These are phyloP conservation scores for Nakazawaea anatomiae DNA, from an alignment of 805 yeast species.

Conservation along the genomic window DNA sequence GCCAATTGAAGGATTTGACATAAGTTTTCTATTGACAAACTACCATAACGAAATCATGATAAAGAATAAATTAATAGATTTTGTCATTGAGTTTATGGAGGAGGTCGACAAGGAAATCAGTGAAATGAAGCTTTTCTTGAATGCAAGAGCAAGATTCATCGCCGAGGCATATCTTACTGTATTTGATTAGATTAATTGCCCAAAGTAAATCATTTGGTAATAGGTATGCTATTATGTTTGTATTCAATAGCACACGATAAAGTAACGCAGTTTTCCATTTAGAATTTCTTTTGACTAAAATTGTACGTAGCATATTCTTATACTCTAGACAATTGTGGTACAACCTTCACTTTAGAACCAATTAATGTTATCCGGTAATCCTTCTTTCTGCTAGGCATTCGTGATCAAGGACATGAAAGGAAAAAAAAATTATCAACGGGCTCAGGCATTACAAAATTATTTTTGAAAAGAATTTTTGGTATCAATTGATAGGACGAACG, in stretches of 20 bases:
- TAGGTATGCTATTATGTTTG: not conserved
- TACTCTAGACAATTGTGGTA: too few relatives aligned
- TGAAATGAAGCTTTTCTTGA: constrained; percentile 94
- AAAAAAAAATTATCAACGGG: not conserved
- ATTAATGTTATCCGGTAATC: too few relatives aligned
- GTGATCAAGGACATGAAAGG: not conserved
- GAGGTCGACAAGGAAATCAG: constrained; percentile 98
- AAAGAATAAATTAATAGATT: constrained; percentile 91
- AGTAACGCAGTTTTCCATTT: not conserved
- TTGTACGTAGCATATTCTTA: too few relatives aligned
- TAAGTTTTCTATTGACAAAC: constrained; percentile 88
- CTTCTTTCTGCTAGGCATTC: not conserved
- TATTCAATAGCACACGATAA: too few relatives aligned
- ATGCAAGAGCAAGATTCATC: constrained; percentile 95
- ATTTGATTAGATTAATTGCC: constrained; percentile 48
- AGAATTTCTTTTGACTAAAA: not conserved
- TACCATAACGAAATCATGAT: constrained; percentile 94
- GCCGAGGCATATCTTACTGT: constrained; percentile 95
- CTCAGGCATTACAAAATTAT: not conserved
- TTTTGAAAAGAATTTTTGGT: not conserved
- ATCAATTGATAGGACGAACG: not conserved
- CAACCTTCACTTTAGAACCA: too few relatives aligned
- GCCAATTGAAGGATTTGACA: constrained; percentile 88
- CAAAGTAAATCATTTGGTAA: not conserved
- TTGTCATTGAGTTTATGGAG: constrained; percentile 97